phyloP scores from a whole-genome alignment of 1,284 basidiomycete genomes.

The Termitomyces sp. region DNA sequence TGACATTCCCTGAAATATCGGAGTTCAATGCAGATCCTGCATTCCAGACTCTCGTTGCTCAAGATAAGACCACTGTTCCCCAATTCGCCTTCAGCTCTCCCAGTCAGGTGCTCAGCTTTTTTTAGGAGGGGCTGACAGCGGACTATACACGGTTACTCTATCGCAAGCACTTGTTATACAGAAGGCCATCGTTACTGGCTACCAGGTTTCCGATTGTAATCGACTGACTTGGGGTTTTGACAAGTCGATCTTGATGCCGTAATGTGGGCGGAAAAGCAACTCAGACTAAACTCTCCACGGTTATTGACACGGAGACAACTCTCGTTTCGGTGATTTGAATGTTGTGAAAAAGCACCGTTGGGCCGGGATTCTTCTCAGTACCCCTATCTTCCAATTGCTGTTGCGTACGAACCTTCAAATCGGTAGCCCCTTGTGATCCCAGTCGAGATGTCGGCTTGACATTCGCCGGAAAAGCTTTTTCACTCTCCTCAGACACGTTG shows the following conservation, averaged over 20 bases:
- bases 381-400: no score
- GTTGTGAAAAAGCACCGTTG: slow-evolving; percentile 31
- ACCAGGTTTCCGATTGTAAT: no score
- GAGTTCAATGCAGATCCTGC: slow-evolving; percentile 31
- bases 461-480: slow-evolving; percentile 38
- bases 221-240: slow-evolving; percentile 32
- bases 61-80: no score
- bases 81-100: slow-evolving; percentile 53
- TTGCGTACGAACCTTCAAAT: not conserved
- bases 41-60: no score
- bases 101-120: slow-evolving; percentile 42
- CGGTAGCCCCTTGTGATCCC: slow-evolving; percentile 36
- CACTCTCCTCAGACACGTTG: slow-evolving; percentile 30
- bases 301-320: slow-evolving; percentile 46
- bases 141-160: slow-evolving; percentile 34
- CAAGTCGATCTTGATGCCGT: slow-evolving; percentile 32
- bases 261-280: slow-evolving; percentile 24
- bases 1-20: slow-evolving; percentile 39
- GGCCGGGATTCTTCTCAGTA: slow-evolving; percentile 27
- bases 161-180: slow-evolving; percentile 31
- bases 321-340: slow-evolving; percentile 42
- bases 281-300: slow-evolving; percentile 21
- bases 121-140: slow-evolving; percentile 47
- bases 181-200: slow-evolving; percentile 24
- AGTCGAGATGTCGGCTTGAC: slow-evolving; percentile 32